phyloP scores from a whole-genome alignment of 768 basidiomycete species.

The Pluteus cervinus region DNA sequence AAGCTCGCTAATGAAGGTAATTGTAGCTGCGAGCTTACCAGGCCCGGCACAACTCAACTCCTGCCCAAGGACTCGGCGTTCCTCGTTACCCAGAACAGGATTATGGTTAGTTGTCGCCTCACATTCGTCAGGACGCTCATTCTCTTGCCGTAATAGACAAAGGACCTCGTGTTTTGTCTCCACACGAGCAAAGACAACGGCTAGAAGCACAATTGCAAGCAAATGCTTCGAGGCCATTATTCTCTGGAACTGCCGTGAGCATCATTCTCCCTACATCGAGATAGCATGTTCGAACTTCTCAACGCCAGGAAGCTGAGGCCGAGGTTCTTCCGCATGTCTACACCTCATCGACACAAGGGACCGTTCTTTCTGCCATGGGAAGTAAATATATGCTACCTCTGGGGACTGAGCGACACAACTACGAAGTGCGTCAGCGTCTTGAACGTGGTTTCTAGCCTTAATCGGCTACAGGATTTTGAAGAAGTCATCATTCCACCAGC shows the following conservation, averaged over 20 bases:
- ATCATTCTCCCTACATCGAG: constrained; percentile 1
- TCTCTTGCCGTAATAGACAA: background rate
- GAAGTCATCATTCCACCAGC: constrained; percentile 90
- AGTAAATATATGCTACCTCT: constrained; percentile 77
- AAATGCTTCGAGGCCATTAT: constrained; percentile 64
- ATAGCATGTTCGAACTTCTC: background rate
- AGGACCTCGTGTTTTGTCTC: constrained; percentile 23
- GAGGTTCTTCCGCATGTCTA: constrained; percentile 88
- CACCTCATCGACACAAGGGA: constrained; percentile 61
- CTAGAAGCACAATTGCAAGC: constrained; percentile 55
- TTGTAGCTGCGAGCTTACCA: no score
- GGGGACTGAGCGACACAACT: constrained; percentile 64
- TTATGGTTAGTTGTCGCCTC: background rate
- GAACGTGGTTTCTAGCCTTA: background rate
- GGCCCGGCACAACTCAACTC: no score
- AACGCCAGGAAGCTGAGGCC: constrained; percentile 33
- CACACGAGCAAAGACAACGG: constrained; percentile 47
- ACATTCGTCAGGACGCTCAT: background rate
- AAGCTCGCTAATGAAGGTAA: no score
- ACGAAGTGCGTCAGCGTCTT: constrained; percentile 46
- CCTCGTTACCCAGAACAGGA: background rate
- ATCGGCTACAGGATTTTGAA: constrained; percentile 65
- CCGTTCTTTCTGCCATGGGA: constrained; percentile 65
- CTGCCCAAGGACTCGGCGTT: no score
- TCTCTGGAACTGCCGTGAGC: constrained; percentile 47